A percentile compares a stretch with the other conserved stretches of the same genome.
phyloP scores from a whole-genome alignment of 176 grass and related monocot species.

The Hordeum marinum region DNA sequence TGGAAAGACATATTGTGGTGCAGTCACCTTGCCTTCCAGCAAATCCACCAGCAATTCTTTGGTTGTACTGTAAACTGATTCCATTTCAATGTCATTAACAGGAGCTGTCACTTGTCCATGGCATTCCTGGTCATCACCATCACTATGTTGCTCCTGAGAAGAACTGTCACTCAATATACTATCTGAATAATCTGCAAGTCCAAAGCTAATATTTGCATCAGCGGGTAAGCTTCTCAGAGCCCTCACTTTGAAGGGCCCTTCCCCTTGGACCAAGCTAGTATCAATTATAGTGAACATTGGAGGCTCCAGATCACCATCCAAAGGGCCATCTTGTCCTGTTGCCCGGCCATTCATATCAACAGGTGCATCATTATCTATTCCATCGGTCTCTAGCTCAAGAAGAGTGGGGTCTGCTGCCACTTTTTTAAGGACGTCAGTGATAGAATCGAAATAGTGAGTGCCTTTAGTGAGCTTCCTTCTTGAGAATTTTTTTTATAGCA shows the following conservation, averaged over 20 bases:
- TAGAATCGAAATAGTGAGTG: conserved; percentile 57
- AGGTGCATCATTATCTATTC: neutral
- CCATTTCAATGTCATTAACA: neutral
- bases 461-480: conserved; percentile 54
- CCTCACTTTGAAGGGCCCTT: conserved; percentile 38
- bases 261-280: conserved; percentile 50
- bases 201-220: conserved; percentile 28
- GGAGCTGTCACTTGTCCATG: conserved; percentile 11
- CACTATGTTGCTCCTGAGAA: conserved; percentile 32
- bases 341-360: conserved; percentile 18
- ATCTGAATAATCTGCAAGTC: conserved; percentile 3
- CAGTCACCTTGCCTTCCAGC: neutral
- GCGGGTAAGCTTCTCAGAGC: conserved; percentile 45
- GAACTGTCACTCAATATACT: conserved; percentile 21
- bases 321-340: neutral
- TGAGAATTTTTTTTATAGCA: conserved; percentile 51
- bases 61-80: neutral
- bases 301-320: conserved; percentile 24
- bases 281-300: conserved; percentile 66
- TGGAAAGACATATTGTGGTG: neutral
- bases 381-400: conserved; percentile 46
- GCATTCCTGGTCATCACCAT: conserved; percentile 26
- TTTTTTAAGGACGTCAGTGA: conserved; percentile 53
- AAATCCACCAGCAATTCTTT: neutral
- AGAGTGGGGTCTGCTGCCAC: conserved; percentile 48